Base-by-base conservation (phyloP, 2,329 filamentous ascomycete genomes). In the Trichoderma oligosporum region DNA sequence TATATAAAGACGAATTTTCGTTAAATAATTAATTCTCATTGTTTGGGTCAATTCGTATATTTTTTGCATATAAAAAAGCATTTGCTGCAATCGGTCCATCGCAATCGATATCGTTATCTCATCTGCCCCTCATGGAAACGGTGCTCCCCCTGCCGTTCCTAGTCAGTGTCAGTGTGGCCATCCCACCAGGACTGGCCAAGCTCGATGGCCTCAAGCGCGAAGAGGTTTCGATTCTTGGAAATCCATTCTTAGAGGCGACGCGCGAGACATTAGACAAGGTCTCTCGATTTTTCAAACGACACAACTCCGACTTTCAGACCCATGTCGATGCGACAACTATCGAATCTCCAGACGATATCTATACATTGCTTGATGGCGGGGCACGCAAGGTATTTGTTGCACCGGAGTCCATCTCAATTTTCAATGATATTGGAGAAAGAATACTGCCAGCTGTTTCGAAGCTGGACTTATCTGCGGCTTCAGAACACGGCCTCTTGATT, bases 381-480 rank as follows among this genome's bases (percentile, higher is more conserved):
- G 91, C 91, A 6, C 83, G 85, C 52, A 94, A 87, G 70, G 87
- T 94, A 61, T 94, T 97, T 70, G 88, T 96, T 49, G 81, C 82
- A 16, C 81, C 85, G 46, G 79, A 85, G 57, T 87, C 91, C 69
- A 76, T 95, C 53, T 76, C 78, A 7, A n/a, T n/a, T n/a, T n/a
- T n/a, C 74, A 79, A 51, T 81, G 77, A 80, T 61, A 84, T 82
- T 61, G 81, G 79, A 41, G 74, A 78, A 41, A 77, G 84, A 58
- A 78, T 86, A 24, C 76, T 82, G 18, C 80, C 82, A 2, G 73
- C 76, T 20, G 74, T 82, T 11, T 73, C 73, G 11, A 75, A 78
- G 49, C 72, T 73, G 7, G 73, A 77, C 42, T 67, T 80, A n/a
- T 71, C 75, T 8, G 69, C 70, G 4, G 76, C 72, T n/a, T 76